Percentiles rank a stretch among this genome's conserved stretches.
Conservation (phyloP, 1,284 basidiomycete species). For the Spongiforma sp. region DNA sequence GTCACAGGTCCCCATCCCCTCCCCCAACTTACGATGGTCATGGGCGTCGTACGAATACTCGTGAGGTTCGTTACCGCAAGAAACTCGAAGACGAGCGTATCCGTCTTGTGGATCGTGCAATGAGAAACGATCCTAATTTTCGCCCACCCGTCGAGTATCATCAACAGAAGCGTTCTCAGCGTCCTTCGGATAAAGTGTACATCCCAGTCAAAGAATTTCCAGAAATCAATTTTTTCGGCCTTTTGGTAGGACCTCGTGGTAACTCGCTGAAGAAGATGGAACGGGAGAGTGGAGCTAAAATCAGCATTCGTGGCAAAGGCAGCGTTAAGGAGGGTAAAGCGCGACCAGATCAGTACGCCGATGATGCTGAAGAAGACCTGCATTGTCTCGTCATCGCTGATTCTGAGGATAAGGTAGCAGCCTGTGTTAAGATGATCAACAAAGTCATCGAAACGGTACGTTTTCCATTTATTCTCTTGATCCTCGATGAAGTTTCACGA, state of each 20-base stretch:
- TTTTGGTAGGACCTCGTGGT: conserved; percentile 97
- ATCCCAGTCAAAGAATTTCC: conserved; percentile 99
- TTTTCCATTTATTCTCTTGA: conserved; percentile 39
- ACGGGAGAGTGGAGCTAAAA: conserved; percentile 96
- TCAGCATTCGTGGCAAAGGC: conserved; percentile 97
- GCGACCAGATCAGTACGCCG: conserved; percentile 88
- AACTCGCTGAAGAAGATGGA: conserved; percentile 99
- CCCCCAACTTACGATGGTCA: conserved; percentile 97
- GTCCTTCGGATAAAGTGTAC: conserved; percentile 97
- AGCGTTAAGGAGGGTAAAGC: conserved; percentile 99
- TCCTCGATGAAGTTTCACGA: conserved; percentile 14
- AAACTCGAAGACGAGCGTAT: conserved; percentile 98
- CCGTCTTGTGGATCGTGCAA: conserved; percentile 90
- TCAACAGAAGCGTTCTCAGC: conserved; percentile 89
- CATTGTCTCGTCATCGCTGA: conserved; percentile 98
- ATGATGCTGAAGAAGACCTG: conserved; percentile 98
- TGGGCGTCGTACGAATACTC: conserved; percentile 97
- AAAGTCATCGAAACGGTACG: conserved; percentile 96
- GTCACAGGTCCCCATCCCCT: conserved; percentile 86
- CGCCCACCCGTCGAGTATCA: conserved; percentile 96
- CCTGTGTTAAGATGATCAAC: conserved; percentile 96
- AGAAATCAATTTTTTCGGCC: conserved; percentile 99
- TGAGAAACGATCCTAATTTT: conserved; percentile 98
- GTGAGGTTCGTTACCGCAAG: conserved; percentile 97
- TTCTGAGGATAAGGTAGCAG: conserved; percentile 87